Conservation (phyloP, 2,329 filamentous ascomycete genomes). For the Lecanicillium sp. region DNA sequence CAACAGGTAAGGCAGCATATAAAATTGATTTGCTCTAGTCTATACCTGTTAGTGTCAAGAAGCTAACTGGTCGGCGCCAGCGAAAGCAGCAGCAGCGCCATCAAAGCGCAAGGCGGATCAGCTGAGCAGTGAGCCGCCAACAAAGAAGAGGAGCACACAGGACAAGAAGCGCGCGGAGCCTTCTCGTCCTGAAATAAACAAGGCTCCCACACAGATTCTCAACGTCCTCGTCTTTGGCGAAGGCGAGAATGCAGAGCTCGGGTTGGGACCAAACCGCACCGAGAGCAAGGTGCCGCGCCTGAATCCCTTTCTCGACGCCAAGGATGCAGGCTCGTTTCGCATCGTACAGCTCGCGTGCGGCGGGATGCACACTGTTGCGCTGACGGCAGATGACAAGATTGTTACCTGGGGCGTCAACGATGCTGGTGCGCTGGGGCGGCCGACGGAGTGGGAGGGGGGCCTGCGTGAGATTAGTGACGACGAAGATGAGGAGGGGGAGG, state of each 20-base stretch:
- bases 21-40: no score
- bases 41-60: no score
- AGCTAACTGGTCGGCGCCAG: no score
- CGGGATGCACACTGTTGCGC: conserved; percentile 67
- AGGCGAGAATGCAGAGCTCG: conserved; percentile 3
- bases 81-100: no score
- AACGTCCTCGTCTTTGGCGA: background rate
- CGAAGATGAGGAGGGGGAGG: conserved; percentile 19
- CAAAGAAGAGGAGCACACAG: no score
- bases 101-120: no score
- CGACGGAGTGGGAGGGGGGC: conserved; percentile 55
- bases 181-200: no score
- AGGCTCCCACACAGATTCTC: background rate
- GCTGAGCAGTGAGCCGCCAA: no score
- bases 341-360: conserved; percentile 63
- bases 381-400: conserved; percentile 69
- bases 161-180: no score
- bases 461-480: conserved; percentile 40
- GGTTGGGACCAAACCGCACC: background rate
- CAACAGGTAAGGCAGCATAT: no score
- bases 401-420: conserved; percentile 80
- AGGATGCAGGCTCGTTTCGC: conserved; percentile 5
- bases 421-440: conserved; percentile 64
- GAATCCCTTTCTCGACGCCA: conserved; percentile 14
- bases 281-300: background rate